These are phyloP conservation scores for Fusarium transvaalense DNA, from an alignment of 2,329 filamentous ascomycete species.

Conservation along the genomic window DNA sequence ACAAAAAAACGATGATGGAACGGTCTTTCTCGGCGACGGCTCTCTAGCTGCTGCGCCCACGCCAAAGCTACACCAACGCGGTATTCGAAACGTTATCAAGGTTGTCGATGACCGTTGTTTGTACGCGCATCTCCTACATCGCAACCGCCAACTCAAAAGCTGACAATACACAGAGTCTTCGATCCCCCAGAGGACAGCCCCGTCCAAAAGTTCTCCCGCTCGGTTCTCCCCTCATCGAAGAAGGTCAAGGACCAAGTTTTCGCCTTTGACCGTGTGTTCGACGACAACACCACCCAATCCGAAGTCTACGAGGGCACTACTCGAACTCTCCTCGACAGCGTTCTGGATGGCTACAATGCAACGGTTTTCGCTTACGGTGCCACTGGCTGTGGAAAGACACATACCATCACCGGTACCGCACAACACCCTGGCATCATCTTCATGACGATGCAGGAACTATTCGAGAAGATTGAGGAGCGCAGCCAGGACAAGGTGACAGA, in stretches of 20 bases:
- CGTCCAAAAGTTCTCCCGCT: slow-evolving; percentile 86
- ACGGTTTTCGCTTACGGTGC: slow-evolving; percentile 99
- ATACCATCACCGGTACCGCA: slow-evolving; percentile 93
- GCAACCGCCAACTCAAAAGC: neutral
- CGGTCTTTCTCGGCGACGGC: slow-evolving; percentile 94
- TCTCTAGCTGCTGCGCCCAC: slow-evolving; percentile 89
- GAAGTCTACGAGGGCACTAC: slow-evolving; percentile 98
- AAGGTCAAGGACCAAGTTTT: slow-evolving; percentile 98
- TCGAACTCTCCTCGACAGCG: slow-evolving; percentile 88
- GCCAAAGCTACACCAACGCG: slow-evolving; percentile 86
- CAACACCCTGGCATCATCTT: slow-evolving; percentile 98
- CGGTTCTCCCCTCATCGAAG: slow-evolving; percentile 85
- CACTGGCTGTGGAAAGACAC: slow-evolving; percentile 97
- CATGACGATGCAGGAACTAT: slow-evolving; percentile 98
- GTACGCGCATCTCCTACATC: slow-evolving; percentile 67
- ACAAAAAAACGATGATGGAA: slow-evolving; percentile 81
- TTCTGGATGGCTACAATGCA: slow-evolving; percentile 97
- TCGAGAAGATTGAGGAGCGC: slow-evolving; percentile 92
- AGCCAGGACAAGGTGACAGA: slow-evolving; percentile 90
- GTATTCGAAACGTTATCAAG: slow-evolving; percentile 92
- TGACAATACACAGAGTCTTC: slow-evolving; percentile 76
- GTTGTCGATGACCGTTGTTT: slow-evolving; percentile 96
- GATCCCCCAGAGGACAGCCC: slow-evolving; percentile 96
- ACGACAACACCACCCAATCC: slow-evolving; percentile 90
- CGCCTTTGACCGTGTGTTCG: slow-evolving; percentile 95